phyloP scores from a whole-genome alignment of 2,329 filamentous ascomycete species.

The Ophiobolus disseminans region DNA sequence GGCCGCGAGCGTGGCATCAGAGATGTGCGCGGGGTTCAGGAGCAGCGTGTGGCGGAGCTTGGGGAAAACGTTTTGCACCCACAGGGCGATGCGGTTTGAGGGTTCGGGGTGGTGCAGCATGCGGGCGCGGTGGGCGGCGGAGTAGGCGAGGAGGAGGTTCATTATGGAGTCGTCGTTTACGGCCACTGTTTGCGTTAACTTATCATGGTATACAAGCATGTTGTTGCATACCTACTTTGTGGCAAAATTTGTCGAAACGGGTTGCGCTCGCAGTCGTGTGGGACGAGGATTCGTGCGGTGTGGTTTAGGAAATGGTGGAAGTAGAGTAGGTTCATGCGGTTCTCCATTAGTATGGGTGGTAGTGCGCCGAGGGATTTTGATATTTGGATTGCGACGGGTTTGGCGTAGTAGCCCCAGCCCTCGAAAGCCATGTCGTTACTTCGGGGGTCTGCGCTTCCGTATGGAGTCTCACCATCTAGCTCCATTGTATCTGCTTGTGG shows the following conservation, averaged over 20 bases:
- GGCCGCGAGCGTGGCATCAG: slow-evolving; percentile 76
- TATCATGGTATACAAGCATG: not conserved
- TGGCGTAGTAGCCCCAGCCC: slow-evolving; percentile 72
- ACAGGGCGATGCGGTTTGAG: slow-evolving; percentile 76
- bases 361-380: slow-evolving; percentile 64
- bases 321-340: slow-evolving; percentile 81
- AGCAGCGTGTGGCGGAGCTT: slow-evolving; percentile 72
- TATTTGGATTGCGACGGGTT: slow-evolving; percentile 70
- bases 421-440: slow-evolving; percentile 62
- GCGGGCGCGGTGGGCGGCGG: slow-evolving; percentile 80
- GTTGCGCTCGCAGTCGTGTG: slow-evolving; percentile 68
- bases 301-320: slow-evolving; percentile 80
- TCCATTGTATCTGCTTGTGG: slow-evolving; percentile 39
- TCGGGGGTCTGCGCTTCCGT: slow-evolving; percentile 46
- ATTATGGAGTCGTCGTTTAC: slow-evolving; percentile 74
- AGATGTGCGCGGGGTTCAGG: slow-evolving; percentile 59
- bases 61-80: slow-evolving; percentile 81
- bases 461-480: slow-evolving; percentile 43
- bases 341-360: slow-evolving; percentile 66
- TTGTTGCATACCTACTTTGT: slow-evolving; percentile 58
- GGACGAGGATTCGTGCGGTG: slow-evolving; percentile 71
- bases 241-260: slow-evolving; percentile 68
- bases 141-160: slow-evolving; percentile 79
- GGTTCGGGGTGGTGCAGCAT: slow-evolving; percentile 77
- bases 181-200: slow-evolving; percentile 61